Conservation (phyloP, 108 stramenopile genomes). For the Stephanodiscus minutulus region DNA sequence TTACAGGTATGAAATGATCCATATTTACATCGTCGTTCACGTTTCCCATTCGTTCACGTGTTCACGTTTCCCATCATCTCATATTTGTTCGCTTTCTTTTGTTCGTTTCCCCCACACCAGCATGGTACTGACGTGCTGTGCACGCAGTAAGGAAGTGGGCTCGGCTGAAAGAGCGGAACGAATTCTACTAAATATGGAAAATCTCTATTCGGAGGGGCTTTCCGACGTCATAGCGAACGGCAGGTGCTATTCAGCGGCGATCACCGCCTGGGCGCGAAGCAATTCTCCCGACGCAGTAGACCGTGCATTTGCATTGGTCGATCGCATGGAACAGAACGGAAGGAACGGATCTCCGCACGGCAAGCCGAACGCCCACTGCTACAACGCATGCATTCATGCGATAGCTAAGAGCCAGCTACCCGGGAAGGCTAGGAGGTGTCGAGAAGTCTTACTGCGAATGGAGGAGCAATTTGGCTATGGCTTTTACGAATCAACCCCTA, state of each 20-base stretch:
- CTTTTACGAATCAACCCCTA: slow-evolving; percentile 38
- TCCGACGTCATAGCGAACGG: slow-evolving; percentile 36
- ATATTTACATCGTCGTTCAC: not conserved
- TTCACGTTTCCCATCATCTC: not conserved
- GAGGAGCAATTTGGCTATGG: slow-evolving; percentile 22
- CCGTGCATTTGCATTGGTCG: slow-evolving; percentile 50
- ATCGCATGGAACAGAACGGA: slow-evolving; percentile 65
- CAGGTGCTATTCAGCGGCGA: slow-evolving; percentile 62
- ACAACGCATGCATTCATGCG: slow-evolving; percentile 51
- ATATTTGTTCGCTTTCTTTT: not conserved
- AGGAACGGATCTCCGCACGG: slow-evolving; percentile 30
- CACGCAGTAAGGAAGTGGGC: slow-evolving; percentile 38
- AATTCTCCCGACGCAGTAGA: slow-evolving; percentile 51
- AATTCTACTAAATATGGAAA: slow-evolving; percentile 63
- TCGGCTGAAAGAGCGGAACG: slow-evolving; percentile 63
- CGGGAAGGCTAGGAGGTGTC: slow-evolving; percentile 30
- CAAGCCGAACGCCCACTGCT: slow-evolving; percentile 46
- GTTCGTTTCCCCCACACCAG: slow-evolving; percentile 4
- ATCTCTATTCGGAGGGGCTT: slow-evolving; percentile 47
- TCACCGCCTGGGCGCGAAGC: slow-evolving; percentile 75
- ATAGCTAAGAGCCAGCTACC: slow-evolving; percentile 36
- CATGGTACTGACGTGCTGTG: slow-evolving; percentile 44
- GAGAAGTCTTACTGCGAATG: slow-evolving; percentile 40
- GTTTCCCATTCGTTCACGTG: not conserved
- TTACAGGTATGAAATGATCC: slow-evolving; percentile 23